Conservation (phyloP, 2,329 filamentous ascomycete species). For the Moelleriella libera region DNA sequence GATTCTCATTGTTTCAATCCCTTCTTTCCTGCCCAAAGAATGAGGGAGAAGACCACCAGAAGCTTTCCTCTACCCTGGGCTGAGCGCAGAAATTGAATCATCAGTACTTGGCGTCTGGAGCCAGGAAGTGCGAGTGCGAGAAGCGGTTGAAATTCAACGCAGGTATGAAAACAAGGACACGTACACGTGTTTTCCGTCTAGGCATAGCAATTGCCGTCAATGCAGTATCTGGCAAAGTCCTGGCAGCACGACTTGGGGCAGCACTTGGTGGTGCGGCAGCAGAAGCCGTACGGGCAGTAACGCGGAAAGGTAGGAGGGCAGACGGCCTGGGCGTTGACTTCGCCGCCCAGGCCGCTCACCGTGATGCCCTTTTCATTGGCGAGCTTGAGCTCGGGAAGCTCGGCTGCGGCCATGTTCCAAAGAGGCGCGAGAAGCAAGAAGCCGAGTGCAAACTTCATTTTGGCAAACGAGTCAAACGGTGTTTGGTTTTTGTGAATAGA, state of each 20-base stretch:
- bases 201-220: conserved; percentile 5
- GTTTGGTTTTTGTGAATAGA: too few relatives aligned
- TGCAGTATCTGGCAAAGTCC: conserved; percentile 3
- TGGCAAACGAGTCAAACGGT: not conserved
- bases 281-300: conserved; percentile 2
- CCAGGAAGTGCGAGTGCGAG: too few relatives aligned
- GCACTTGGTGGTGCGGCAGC: conserved; percentile 6
- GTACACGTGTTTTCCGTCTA: not conserved
- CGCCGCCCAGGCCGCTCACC: not conserved
- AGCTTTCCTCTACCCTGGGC: too few relatives aligned
- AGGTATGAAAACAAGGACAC: too few relatives aligned
- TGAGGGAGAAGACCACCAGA: too few relatives aligned
- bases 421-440: conserved; percentile 1
- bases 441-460: conserved; percentile 2
- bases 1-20: too few relatives aligned
- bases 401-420: not conserved
- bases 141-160: too few relatives aligned
- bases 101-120: too few relatives aligned
- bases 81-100: too few relatives aligned
- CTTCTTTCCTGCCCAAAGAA: too few relatives aligned
- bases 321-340: not conserved
- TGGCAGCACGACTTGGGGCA: conserved; percentile 4
- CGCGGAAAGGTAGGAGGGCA: conserved; percentile 4
- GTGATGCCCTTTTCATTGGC: conserved; percentile 3
- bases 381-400: conserved; percentile 1